Evolutionary conservation across 192 early-diverging fungal species (phyloP), one percentile per base, ranked within the genome.

Genomic region (Cladochytrium replicatum): DNA sequence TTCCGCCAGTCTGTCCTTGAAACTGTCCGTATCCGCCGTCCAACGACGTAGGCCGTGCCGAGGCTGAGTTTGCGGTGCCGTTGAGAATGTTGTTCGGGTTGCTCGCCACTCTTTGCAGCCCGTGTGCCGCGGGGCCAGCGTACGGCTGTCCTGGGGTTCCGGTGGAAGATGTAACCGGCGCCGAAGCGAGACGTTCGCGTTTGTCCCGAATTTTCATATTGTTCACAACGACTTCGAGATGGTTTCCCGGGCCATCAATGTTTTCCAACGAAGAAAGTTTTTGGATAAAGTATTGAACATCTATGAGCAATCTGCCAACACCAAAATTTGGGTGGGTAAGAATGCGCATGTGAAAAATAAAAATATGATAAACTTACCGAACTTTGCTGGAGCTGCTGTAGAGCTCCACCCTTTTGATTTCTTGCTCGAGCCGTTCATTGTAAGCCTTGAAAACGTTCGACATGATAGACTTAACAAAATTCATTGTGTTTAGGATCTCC

Each of bases 361-460:
- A 29, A 55, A 32, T 13, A 15, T 7, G n/a, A 2, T 30, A 1
- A 23, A 11, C 54, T 15, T 63, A 81, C 80, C 77, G 64, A 24
- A 75, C 79, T 56, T 88, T 88, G 6, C 82, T 85, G 15, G 67
- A 51, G 54, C 68, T 58, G 39, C 67, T 9, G 66, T 72, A 46
- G 46, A 72, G 41, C 61, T 75, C 39, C 37, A 75, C 38, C 6
- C 69, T 66, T 41, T 70, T 66, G 8, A 87, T 67, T 34, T 83
- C 80, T 57, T 86, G 78, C 27, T 82, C 85, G 22, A 97, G 64
- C 50, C 80, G 72, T 11, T 64, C 69, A 24, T 79, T 83, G 46
- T 93, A 97, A 31, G 76, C 72, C 29, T 68, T 50, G 32, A 93
- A 87, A 0, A 97, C 86, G 46, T 82, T 71, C 19, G 69, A 58